Evolutionary conservation across 2,329 filamentous ascomycete genomes (phyloP).

Genomic region (Colletotrichum sp.): DNA sequence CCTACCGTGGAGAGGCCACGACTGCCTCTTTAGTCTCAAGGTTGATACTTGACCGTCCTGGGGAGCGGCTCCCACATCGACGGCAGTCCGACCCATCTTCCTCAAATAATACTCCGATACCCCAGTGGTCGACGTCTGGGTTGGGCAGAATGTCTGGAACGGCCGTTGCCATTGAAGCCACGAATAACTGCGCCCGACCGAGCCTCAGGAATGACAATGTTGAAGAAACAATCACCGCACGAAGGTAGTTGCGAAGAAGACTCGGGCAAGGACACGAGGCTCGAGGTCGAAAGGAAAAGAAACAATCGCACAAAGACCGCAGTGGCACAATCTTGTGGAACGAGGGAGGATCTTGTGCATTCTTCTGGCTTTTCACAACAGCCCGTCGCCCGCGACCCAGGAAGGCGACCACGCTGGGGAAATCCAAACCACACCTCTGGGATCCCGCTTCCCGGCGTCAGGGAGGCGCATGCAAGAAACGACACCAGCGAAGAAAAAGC

Average conservation of each 20-base stretch:
- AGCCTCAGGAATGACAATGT: neutral
- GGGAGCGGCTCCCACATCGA: neutral
- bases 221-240: neutral
- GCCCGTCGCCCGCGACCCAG: neutral
- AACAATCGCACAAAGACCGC: neutral
- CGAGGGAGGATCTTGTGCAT: neutral
- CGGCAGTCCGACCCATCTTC: neutral
- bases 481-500: neutral
- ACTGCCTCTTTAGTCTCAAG: neutral
- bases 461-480: neutral
- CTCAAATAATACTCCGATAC: neutral
- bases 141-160: neutral
- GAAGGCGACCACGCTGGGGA: neutral
- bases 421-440: conserved; percentile 7
- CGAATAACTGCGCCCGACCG: neutral
- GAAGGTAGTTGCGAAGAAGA: neutral
- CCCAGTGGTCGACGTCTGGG: neutral
- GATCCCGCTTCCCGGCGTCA: conserved; percentile 1
- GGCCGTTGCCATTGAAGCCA: neutral
- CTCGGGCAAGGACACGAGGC: neutral
- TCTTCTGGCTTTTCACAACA: neutral
- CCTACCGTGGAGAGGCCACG: neutral
- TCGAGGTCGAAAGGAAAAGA: neutral
- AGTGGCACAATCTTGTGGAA: neutral
- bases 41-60: neutral